Percentiles rank a stretch among this genome's conserved stretches.
Conservation (phyloP, 495 filamentous ascomycete species). For the Entonaema liquescens region DNA sequence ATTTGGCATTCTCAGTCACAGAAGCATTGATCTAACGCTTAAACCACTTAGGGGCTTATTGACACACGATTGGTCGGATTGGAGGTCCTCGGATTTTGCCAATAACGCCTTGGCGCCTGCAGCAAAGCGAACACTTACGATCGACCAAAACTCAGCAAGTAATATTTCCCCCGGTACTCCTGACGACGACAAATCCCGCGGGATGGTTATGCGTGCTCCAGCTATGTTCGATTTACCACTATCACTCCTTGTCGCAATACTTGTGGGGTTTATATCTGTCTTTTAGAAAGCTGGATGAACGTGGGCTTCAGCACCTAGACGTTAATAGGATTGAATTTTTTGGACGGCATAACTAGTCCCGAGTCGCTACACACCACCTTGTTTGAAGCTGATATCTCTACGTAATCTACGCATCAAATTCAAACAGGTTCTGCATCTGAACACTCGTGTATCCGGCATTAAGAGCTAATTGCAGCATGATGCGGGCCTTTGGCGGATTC, state of each 20-base stretch:
- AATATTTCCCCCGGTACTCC: slow-evolving; percentile 8
- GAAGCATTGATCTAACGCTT: background rate
- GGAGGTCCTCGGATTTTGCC: slow-evolving; percentile 49
- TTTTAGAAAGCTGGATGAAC: slow-evolving; percentile 18
- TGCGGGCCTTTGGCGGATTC: slow-evolving; percentile 49
- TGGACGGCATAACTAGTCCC: background rate
- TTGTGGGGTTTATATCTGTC: background rate
- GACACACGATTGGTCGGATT: slow-evolving; percentile 53
- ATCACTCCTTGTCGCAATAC: slow-evolving; percentile 1
- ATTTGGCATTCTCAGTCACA: background rate
- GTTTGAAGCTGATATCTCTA: background rate
- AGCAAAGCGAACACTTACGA: slow-evolving; percentile 39
- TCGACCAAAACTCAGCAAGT: slow-evolving; percentile 18
- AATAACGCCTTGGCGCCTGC: slow-evolving; percentile 46
- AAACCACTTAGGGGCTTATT: slow-evolving; percentile 47
- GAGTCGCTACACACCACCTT: background rate
- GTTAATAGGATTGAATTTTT: slow-evolving; percentile 1
- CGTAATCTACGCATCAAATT: slow-evolving; percentile 26
- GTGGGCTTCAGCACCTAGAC: background rate
- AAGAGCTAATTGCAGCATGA: slow-evolving; percentile 48
- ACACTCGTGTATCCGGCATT: slow-evolving; percentile 35
- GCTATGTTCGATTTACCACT: slow-evolving; percentile 12
- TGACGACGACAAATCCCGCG: slow-evolving; percentile 20
- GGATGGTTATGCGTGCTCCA: background rate
- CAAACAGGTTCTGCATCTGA: slow-evolving; percentile 30